Conservation (phyloP, 768 basidiomycete species). For the Kwoniella botswanensis region DNA sequence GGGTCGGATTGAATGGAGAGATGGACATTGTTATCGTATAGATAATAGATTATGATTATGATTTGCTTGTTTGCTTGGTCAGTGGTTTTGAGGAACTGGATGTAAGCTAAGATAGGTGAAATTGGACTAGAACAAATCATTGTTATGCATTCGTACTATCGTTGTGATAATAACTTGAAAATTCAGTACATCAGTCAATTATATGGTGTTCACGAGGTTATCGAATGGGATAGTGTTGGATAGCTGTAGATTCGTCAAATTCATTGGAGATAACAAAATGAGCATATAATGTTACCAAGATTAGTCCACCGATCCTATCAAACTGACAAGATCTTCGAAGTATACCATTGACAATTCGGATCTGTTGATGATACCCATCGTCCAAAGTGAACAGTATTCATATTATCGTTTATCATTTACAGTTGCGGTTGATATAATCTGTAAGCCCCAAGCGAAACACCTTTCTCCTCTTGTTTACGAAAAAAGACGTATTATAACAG, state of each 20-base stretch:
- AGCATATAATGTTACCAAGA: too few relatives aligned
- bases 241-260: too few relatives aligned
- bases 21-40: not conserved
- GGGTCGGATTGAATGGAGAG: not conserved
- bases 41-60: not conserved
- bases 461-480: conserved; percentile 7
- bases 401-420: not conserved
- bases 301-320: too few relatives aligned
- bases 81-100: not conserved
- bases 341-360: too few relatives aligned
- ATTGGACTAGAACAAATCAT: not conserved
- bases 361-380: not conserved
- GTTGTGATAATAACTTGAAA: too few relatives aligned
- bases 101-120: not conserved
- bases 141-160: not conserved
- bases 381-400: not conserved
- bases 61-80: not conserved
- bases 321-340: too few relatives aligned
- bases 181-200: too few relatives aligned
- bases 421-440: not conserved
- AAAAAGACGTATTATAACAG: conserved; percentile 40
- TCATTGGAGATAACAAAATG: too few relatives aligned
- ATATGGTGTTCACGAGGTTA: too few relatives aligned
- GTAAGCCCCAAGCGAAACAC: conserved; percentile 51
- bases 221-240: too few relatives aligned